phyloP scores from a whole-genome alignment of 176 grass and related monocot species.

The Urochloa ruziziensis region DNA sequence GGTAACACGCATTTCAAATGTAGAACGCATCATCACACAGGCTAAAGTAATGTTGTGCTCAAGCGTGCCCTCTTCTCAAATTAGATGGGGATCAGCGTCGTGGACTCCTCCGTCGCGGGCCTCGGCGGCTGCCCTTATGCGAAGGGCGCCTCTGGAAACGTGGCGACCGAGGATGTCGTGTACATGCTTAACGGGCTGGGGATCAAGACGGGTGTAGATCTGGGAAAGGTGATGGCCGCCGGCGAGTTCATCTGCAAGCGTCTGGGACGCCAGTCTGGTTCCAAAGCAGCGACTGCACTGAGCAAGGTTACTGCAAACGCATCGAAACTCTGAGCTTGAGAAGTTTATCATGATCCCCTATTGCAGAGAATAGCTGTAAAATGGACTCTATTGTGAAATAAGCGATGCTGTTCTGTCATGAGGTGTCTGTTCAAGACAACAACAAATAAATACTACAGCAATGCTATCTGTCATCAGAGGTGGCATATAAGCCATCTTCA shows the following conservation, averaged over 20 bases:
- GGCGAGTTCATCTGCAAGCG: constrained; percentile 73
- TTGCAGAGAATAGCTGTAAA: background rate
- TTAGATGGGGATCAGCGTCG: constrained; percentile 68
- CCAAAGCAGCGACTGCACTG: constrained; percentile 66
- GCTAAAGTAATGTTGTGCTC: background rate
- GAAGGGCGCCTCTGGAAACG: constrained; percentile 75
- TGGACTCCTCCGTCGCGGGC: constrained; percentile 77
- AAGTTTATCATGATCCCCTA: background rate
- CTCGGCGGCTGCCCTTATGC: constrained; percentile 87
- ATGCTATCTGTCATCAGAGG: background rate
- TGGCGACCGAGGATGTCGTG: constrained; percentile 81
- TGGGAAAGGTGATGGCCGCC: constrained; percentile 68
- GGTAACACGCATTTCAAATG: constrained; percentile 30
- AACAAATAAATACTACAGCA: background rate
- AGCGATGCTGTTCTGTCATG: background rate
- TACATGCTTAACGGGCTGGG: constrained; percentile 89
- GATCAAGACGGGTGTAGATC: constrained; percentile 57
- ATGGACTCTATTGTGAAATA: background rate
- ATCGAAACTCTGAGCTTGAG: constrained; percentile 50
- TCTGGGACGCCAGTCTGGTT: constrained; percentile 68
- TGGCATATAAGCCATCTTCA: background rate
- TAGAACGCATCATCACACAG: background rate
- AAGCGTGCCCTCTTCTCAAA: constrained; percentile 9
- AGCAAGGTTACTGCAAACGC: constrained; percentile 34
- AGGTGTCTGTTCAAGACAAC: background rate